Base-by-base conservation (phyloP, 2,329 filamentous ascomycete genomes). In the Fusarium pininemorale region DNA sequence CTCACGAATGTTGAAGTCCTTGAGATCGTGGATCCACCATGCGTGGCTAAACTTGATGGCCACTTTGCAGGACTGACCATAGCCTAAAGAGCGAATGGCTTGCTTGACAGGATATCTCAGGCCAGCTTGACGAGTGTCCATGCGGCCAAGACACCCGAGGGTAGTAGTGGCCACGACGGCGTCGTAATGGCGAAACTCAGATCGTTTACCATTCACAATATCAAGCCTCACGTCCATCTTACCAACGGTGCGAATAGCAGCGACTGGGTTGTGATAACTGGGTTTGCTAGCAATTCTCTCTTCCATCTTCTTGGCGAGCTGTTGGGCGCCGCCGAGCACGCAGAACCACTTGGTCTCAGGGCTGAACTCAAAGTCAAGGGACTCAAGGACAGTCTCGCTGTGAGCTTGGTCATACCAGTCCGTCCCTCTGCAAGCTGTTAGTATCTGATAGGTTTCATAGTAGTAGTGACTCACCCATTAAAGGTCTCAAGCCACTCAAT, bases 401-500 rank as follows among this genome's bases (percentile, higher is more conserved):
- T 68, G 66, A 4, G 66, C 28, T 26, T 69, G 66, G 9, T 69
- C 37, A 9, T 69, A 69, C 66, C 66, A 69, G 4, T 66, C 66
- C 3, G 66, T 69, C 0, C 66, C 66, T 6, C 66, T 67, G 22
- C 1, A 26, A 9, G 14, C 6, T 11, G 8, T 61, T 9, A 61
- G 28, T 16, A 26, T 22, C 16, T 7, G 6, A 3, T 11, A 11
- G 18, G 3, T 1, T 6, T 10, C 2, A 16, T 10, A 12, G 6
- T 16, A 8, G 6, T 16, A 20, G 8, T 1, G 14, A 20, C 32
- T 24, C 14, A 58, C 60, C 55, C 42, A 3, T 30, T 22, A 15
- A 9, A 41, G 5, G 66, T 69, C 22, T 69, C 66, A 1, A 69
- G 42, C 66, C 66, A 69, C 28, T 69, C 66, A 1, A 69, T 69